Percentiles rank a stretch among this genome's conserved stretches.
These are phyloP conservation scores for Colletotrichum limetticola DNA, from an alignment of 2,329 filamentous ascomycete species.

Conservation along the genomic window DNA sequence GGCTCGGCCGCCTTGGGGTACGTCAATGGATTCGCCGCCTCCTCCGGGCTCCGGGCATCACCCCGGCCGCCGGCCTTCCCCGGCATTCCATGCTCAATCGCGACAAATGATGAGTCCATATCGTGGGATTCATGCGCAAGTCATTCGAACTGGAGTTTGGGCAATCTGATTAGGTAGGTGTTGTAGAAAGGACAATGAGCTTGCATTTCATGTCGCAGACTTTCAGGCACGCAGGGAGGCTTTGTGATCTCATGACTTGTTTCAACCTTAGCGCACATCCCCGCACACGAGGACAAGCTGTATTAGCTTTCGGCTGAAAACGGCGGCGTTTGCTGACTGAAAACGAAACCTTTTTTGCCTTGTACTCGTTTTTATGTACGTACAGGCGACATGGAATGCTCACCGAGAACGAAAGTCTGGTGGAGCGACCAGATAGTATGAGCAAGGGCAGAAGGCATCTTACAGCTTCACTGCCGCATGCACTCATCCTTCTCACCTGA, in stretches of 20 bases:
- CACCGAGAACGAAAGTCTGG: background rate
- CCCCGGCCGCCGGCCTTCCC: background rate
- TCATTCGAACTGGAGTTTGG: background rate
- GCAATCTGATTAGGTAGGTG: background rate
- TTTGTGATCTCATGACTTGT: slow-evolving; percentile 34
- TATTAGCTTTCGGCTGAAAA: slow-evolving; percentile 23
- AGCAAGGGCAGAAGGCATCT: background rate
- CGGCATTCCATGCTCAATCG: background rate
- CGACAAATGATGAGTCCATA: slow-evolving; percentile 23
- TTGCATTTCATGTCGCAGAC: background rate
- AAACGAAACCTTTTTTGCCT: slow-evolving; percentile 4
- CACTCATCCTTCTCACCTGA: background rate
- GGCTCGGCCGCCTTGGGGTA: slow-evolving; percentile 40
- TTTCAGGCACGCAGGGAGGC: background rate
- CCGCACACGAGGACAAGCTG: slow-evolving; percentile 8
- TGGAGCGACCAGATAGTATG: background rate
- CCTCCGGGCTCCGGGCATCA: background rate
- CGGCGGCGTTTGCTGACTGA: slow-evolving; percentile 18
- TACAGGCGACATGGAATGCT: background rate
- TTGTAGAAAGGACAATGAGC: background rate
- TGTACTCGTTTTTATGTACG: background rate
- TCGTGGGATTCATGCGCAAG: background rate
- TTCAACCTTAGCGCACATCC: slow-evolving; percentile 27
- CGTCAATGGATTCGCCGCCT: slow-evolving; percentile 40
- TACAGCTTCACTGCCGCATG: background rate